Evolutionary conservation across 257 asterid genomes (phyloP), one percentile per base, ranked within the genome.

Genomic region (Buddleja alternifolia): DNA sequence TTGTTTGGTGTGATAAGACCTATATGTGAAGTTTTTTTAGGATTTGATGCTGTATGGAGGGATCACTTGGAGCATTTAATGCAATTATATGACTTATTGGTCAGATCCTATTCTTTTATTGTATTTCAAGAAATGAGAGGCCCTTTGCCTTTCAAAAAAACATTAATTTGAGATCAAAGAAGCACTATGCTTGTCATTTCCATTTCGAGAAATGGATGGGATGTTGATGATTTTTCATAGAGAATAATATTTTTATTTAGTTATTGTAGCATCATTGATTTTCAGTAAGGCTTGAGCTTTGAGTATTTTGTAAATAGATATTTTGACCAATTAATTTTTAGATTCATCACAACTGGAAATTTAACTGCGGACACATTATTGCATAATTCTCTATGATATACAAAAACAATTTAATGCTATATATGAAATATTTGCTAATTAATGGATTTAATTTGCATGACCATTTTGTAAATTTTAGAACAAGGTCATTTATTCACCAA

Each of bases 91-190:
- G 32, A 45, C 44, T 62, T 46, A 59, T 36, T 11, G 0, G 36
- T 5, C n/a, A 59, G n/a, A 19, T 23, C 48, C 53, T 58, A 15
- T 39, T 39, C 5, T 29, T 55, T 46, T 41, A 52, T 12, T 24
- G 40, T 19, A 63, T 72, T 64, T 53, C 57, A 20, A 10, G 24
- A 55, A 71, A 53, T 24, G 34, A n/a, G n/a, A n/a, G 34, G 34
- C 3, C 34, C 5, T 29, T 29, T 29, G 34, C 34, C 34, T 29
- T 29, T 4, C n/a, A 37, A 24, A 6, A 9, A 7, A 21, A 57
- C 9, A 4, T 6, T n/a, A n/a, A 12, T 12, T 6, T 19, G 15
- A 14, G 14, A 39, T n/a, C n/a, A 20, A 20, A 25, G 32, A 52
- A 60, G 51, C 45, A 60, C 51, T 37, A 40, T 17, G 17, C 16